Evolutionary conservation across 257 asterid species (phyloP).

Genomic region (Henckelia pumila): DNA sequence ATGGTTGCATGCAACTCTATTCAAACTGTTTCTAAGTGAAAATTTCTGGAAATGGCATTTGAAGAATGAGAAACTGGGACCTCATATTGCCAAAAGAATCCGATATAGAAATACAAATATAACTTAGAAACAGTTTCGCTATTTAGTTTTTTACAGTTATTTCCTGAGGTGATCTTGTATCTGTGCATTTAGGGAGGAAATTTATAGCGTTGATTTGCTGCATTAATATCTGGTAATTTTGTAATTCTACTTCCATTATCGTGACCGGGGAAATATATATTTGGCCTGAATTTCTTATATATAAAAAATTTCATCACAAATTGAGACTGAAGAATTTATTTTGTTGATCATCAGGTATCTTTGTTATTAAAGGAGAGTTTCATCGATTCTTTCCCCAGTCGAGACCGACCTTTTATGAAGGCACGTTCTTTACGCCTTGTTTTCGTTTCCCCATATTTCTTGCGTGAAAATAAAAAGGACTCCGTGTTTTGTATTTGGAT

Average conservation of each 20-base stretch:
- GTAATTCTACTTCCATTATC: background rate
- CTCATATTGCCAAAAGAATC: background rate
- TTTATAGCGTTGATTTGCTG: too few species aligned
- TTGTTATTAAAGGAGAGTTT: conserved; percentile 93
- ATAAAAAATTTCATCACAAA: background rate
- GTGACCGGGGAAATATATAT: background rate
- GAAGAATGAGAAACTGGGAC: background rate
- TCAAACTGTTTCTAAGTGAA: background rate
- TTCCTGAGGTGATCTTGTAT: background rate
- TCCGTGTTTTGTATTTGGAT: background rate
- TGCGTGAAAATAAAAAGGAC: too few species aligned
- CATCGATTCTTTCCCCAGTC: conserved; percentile 85
- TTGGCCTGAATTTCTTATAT: too few species aligned
- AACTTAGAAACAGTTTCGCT: background rate
- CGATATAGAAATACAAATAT: background rate
- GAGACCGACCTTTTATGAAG: conserved; percentile 96
- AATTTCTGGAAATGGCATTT: background rate
- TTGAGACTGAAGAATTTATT: background rate
- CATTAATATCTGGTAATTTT: too few species aligned
- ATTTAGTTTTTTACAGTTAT: background rate
- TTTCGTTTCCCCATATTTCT: conserved; percentile 1
- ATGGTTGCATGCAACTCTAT: background rate
- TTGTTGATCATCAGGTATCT: conserved; percentile 59
- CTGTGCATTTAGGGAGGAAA: background rate
- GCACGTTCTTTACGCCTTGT: conserved; percentile 29